Evolutionary conservation across 2,329 filamentous ascomycete species (phyloP).

Genomic region (Aspergillus brunneoviolaceus): DNA sequence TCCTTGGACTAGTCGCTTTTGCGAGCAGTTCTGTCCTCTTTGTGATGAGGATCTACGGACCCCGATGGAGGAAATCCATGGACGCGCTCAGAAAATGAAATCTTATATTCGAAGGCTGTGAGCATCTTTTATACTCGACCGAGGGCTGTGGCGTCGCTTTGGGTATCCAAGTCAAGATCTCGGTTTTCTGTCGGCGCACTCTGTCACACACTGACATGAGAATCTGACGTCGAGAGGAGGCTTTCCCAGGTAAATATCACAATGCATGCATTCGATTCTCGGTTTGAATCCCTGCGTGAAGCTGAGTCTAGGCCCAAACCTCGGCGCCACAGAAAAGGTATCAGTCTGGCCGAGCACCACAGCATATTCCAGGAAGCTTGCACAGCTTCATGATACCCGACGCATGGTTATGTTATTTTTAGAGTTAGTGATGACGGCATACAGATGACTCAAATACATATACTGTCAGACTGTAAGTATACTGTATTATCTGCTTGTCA

Average conservation of each 20-base stretch:
- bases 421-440: slow-evolving; percentile 7
- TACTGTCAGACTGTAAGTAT: background rate
- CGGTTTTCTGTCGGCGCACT: background rate
- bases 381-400: slow-evolving; percentile 11
- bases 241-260: background rate
- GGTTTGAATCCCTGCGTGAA: background rate
- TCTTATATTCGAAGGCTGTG: background rate
- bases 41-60: slow-evolving; percentile 60
- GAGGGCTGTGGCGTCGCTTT: background rate
- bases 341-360: background rate
- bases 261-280: background rate
- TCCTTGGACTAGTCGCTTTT: slow-evolving; percentile 56
- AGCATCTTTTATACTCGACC: background rate
- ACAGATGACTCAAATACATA: background rate
- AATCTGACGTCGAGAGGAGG: slow-evolving; percentile 4
- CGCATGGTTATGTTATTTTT: slow-evolving; percentile 11
- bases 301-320: background rate
- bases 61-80: slow-evolving; percentile 65
- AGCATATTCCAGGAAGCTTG: background rate
- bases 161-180: background rate
- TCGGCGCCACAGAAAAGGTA: background rate
- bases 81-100: slow-evolving; percentile 41
- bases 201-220: background rate
- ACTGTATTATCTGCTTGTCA: background rate
- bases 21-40: slow-evolving; percentile 60